Conservation (phyloP, 768 basidiomycete genomes). For the Lepiota brunneoincarnata region DNA sequence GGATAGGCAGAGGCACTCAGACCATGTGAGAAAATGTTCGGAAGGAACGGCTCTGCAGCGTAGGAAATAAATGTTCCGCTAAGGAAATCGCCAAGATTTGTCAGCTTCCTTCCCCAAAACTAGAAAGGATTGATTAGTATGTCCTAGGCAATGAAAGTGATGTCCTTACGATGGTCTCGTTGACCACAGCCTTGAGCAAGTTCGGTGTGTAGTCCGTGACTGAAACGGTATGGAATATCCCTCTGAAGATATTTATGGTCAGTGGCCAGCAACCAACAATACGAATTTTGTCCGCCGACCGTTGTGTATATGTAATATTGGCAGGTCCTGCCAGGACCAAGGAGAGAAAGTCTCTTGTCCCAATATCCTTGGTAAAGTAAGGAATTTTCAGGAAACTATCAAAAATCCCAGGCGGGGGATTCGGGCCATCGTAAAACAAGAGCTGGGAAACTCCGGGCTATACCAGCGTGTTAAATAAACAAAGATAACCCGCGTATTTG, state of each 20-base stretch:
- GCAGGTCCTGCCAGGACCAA: conserved; percentile 37
- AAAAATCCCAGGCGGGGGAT: conserved; percentile 45
- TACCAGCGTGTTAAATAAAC: neutral
- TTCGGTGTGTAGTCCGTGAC: conserved; percentile 30
- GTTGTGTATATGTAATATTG: conserved; percentile 27
- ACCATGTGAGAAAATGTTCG: conserved; percentile 36
- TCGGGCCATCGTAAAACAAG: conserved; percentile 62
- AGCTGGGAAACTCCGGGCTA: conserved; percentile 24
- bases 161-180: conserved; percentile 35
- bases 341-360: conserved; percentile 37
- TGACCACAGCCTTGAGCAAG: conserved; percentile 38
- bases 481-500: neutral
- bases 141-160: neutral
- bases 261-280: neutral
- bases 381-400: conserved; percentile 49
- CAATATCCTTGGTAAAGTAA: conserved; percentile 31
- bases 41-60: conserved; percentile 50
- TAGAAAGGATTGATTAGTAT: conserved; percentile 15
- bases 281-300: conserved; percentile 10
- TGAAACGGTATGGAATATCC: conserved; percentile 41
- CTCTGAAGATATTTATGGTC: conserved; percentile 16
- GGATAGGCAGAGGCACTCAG: conserved; percentile 44
- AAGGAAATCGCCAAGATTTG: conserved; percentile 15
- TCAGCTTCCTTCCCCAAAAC: conserved; percentile 41
- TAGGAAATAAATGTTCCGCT: conserved; percentile 37